These are phyloP conservation scores for Daldinia concentrica DNA, from an alignment of 495 filamentous ascomycete genomes.

Conservation along the genomic window DNA sequence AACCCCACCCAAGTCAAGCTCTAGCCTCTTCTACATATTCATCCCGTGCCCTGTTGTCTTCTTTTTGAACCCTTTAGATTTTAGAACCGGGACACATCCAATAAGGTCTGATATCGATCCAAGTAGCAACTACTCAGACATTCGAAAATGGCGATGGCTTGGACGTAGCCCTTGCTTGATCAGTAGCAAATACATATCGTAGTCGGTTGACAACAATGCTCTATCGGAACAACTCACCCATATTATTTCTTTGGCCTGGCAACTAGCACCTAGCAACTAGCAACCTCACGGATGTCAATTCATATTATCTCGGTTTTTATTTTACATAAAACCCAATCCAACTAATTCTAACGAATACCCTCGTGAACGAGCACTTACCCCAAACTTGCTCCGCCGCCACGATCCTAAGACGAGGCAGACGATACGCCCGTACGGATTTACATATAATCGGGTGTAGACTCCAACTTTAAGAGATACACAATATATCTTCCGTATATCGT, in stretches of 20 bases:
- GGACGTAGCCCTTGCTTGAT: conserved; percentile 28
- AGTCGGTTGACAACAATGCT: conserved; percentile 8
- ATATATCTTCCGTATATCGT: not conserved
- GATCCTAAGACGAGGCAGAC: conserved; percentile 19
- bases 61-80: conserved; percentile 8
- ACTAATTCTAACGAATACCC: conserved; percentile 21
- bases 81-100: conserved; percentile 1
- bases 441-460: conserved; percentile 18
- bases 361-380: conserved; percentile 29
- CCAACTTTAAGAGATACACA: not conserved
- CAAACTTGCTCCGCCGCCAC: conserved; percentile 36
- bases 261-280: not conserved
- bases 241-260: conserved; percentile 14
- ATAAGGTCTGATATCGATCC: conserved; percentile 7
- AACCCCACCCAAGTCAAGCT: conserved; percentile 26
- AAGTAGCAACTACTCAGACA: conserved; percentile 8
- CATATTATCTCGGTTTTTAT: conserved; percentile 11
- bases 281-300: conserved; percentile 10
- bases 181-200: conserved; percentile 9
- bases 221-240: conserved; percentile 5
- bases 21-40: conserved; percentile 10
- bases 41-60: conserved; percentile 18
- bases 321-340: conserved; percentile 1
- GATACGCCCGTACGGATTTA: conserved; percentile 18
- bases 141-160: conserved; percentile 28